Evolutionary conservation across 202 grass and related monocot species (phyloP), one percentile per base, ranked within the genome.

Genomic region (Dendrocalamus latiflorus): DNA sequence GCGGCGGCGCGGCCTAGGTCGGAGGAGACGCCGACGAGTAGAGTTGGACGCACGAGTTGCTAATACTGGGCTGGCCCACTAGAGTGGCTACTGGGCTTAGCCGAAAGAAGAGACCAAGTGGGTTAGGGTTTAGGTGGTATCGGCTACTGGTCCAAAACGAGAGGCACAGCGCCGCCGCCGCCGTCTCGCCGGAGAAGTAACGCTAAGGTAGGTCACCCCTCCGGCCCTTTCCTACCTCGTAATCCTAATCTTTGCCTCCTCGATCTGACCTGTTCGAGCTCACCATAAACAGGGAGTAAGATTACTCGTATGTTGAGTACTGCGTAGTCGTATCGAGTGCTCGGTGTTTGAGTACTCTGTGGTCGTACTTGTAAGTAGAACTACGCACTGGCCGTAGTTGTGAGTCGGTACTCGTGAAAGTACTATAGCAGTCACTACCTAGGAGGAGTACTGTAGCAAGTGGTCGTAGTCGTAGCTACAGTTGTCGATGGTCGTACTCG

Each of bases 181-280:
- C 83, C 65, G 67, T 25, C 28, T 62, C 83, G 36, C 44, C 67
- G 67, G 75, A 85, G 72, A 39, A 64, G 65, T 0, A 50, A 49
- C 50, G 12, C 63, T 24, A 45, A 67, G 71, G 61, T 36, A 56
- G 60, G 21, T 12, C 10, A 22, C 11, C 18, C 0, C 36, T 9
- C 8, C 1, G 55, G 21, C 21, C 1, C 6, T 45, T 72, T 41
- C 2, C 33, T 7, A 22, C 7, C 45, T 54, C 20, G 6, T 5
- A 42, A 1, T 34, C 8, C 36, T 9, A 39, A 25, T 25, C 62
- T 26, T 7, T 9, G 1, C 24, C 36, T 20, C 36, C 21, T 25
- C 45, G 12, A 20, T 21, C 64, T n/a, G 37, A 1, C 2, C 22
- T 0, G 13, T 0, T 61, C 9, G 17, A 65, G 12, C 24, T 21